These are phyloP conservation scores for Solanum okadae DNA, from an alignment of 257 asterid genomes.

Conservation along the genomic window DNA sequence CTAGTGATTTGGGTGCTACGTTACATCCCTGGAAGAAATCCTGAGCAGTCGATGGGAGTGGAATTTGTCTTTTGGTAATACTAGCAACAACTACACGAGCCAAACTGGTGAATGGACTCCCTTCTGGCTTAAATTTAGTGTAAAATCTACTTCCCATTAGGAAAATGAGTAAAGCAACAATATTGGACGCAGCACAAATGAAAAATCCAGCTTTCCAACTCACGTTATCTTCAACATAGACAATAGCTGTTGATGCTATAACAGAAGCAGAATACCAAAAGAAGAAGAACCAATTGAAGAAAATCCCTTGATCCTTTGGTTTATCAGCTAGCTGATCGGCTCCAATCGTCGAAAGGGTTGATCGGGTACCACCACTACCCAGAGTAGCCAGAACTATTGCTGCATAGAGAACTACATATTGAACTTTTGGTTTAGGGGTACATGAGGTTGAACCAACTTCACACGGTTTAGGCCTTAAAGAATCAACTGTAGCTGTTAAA, in stretches of 20 bases:
- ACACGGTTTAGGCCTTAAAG: constrained; percentile 26
- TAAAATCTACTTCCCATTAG: constrained; percentile 25
- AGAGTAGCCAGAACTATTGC: constrained; percentile 17
- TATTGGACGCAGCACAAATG: constrained; percentile 4
- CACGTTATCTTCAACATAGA: constrained; percentile 34
- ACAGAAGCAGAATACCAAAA: constrained; percentile 8
- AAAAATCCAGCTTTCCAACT: constrained; percentile 39
- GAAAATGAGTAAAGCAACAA: constrained; percentile 22
- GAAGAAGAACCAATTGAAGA: constrained; percentile 38
- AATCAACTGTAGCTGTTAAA: constrained; percentile 22
- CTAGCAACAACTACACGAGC: constrained; percentile 9
- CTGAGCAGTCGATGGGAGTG: not conserved
- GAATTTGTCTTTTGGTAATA: constrained; percentile 1
- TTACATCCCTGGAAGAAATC: not conserved
- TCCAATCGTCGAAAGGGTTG: constrained; percentile 34
- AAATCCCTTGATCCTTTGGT: constrained; percentile 18
- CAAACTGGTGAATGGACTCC: constrained; percentile 9
- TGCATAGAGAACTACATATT: constrained; percentile 21
- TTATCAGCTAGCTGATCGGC: constrained; percentile 31
- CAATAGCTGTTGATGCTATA: constrained; percentile 21
- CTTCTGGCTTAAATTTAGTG: not conserved
- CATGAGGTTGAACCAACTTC: constrained; percentile 7
- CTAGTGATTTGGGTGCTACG: not conserved
- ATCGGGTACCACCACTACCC: constrained; percentile 32
- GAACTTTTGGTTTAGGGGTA: constrained; percentile 11